These are phyloP conservation scores for Micractinium conductrix DNA, from an alignment of 139 green algal genomes.

Conservation along the genomic window DNA sequence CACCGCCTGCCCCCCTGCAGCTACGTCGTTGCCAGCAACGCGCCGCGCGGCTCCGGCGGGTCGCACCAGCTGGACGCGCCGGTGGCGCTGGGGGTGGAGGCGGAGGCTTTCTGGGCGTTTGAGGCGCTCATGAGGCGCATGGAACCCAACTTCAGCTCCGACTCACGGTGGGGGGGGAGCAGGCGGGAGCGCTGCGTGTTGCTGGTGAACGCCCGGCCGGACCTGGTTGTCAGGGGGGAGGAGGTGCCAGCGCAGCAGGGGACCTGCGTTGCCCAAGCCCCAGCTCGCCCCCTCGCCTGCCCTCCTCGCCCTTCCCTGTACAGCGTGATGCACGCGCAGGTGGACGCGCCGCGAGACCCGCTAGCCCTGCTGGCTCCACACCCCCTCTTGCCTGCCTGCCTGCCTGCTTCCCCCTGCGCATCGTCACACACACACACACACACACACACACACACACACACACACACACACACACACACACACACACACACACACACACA, in stretches of 20 bases:
- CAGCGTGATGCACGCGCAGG: constrained; percentile 86
- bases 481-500: too few relatives aligned
- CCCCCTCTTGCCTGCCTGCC: constrained; percentile 74
- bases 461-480: too few relatives aligned
- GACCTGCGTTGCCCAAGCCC: too few relatives aligned
- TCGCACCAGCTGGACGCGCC: not conserved
- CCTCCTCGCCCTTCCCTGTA: too few relatives aligned
- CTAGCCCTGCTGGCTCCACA: constrained; percentile 86
- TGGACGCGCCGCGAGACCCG: constrained; percentile 74
- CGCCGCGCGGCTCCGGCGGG: not conserved
- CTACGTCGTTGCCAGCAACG: not conserved
- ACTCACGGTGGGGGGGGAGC: constrained; percentile 56
- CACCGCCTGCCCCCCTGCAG: not conserved
- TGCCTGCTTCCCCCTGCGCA: constrained; percentile 71
- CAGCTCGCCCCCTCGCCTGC: too few relatives aligned
- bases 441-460: too few relatives aligned
- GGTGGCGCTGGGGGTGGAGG: constrained; percentile 39
- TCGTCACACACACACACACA: too few relatives aligned
- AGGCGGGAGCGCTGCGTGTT: too few relatives aligned
- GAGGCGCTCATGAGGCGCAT: constrained; percentile 85
- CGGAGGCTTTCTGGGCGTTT: constrained; percentile 84
- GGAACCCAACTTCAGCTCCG: constrained; percentile 77
- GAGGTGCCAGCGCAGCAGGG: too few relatives aligned
- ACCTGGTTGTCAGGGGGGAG: too few relatives aligned
- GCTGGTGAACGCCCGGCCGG: too few relatives aligned